phyloP scores from a whole-genome alignment of 805 yeast species.

The Saccharomycopsis selenospora region DNA sequence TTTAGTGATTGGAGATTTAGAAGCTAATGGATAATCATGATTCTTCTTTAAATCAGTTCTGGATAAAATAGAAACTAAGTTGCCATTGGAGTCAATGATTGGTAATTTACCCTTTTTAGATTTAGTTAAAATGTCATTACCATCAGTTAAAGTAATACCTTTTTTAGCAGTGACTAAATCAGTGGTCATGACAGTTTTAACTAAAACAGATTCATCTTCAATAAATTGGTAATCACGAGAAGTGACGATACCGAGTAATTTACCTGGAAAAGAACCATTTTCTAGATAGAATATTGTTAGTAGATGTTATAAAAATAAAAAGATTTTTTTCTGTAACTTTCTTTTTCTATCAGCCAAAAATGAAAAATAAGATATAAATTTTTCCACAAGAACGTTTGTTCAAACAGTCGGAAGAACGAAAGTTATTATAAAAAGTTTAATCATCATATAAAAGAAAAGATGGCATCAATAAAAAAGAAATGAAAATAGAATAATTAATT shows the following conservation, averaged over 20 bases:
- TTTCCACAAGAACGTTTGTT: conserved; percentile 97
- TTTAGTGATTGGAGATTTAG: conserved; percentile 87
- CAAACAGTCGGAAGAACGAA: conserved; percentile 98
- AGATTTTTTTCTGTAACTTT: too few species aligned
- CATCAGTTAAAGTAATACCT: conserved; percentile 77
- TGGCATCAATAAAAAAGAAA: conserved; percentile 4
- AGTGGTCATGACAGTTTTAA: conserved; percentile 81
- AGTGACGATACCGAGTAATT: conserved; percentile 90
- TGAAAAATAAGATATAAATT: too few species aligned
- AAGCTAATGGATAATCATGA: conserved; percentile 87
- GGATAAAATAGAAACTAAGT: conserved; percentile 80
- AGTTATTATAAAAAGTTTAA: conserved; percentile 57
- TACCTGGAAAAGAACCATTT: conserved; percentile 78
- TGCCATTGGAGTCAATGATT: conserved; percentile 70
- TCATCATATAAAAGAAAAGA: conserved; percentile 42
- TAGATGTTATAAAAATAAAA: too few species aligned
- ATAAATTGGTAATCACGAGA: conserved; percentile 96
- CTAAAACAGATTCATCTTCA: conserved; percentile 56
- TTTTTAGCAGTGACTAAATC: conserved; percentile 77
- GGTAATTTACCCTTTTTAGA: conserved; percentile 98
- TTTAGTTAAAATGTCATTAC: conserved; percentile 81
- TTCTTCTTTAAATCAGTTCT: conserved; percentile 97
- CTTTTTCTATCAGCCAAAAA: too few species aligned
- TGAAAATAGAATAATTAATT: conserved; percentile 9
- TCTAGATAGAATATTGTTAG: conserved; percentile 41